Base-by-base conservation (phyloP, 495 filamentous ascomycete genomes). In the Aspergillus taichungensis region DNA sequence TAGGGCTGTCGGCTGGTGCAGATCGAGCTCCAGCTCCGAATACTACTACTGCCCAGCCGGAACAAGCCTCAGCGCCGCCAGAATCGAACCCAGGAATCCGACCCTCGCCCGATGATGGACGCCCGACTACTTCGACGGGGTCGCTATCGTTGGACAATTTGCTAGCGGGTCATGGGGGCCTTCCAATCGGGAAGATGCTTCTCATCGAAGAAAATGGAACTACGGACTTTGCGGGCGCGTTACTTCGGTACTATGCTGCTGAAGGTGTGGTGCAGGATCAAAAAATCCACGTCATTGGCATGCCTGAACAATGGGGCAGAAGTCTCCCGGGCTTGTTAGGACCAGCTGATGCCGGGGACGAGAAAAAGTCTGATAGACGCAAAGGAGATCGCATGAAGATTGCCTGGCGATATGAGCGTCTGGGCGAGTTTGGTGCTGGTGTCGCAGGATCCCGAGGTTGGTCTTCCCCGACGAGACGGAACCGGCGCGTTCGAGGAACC, bases 261-360 rank as follows among this genome's bases (percentile, higher is more conserved):
- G 90, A 98, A 64, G 92, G 92, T 0, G 75, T 96, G 3, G 79
- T 94, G 11, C 94, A 98, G 60, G 89, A 88, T 6, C 92, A 98
- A 46, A 76, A 79, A 42, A 78, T 97, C 34, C 89, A 94, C 61
- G 80, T 91, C 9, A 72, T 96, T 13, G 91, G 88, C 14, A 69
- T 86, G 42, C 78, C 78, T 7, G 83, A 89, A 33, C 71, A 72
- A 45, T 97, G 92, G 92, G 79, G 77, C 28, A 70, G 85, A 43
- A 87, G 87, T 51, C 73, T 97, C 13, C 92, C 92, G 8, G 91
- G 82, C 0, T 50, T 92, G 12, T 75, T 79, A 29, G 73, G 68
- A 0, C 68, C 74, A 0, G 64, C 62, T 4, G 75, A 73, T 6
- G 67, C 59, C 9, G 65, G 63, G 10, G 72, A 68, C 49, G 52